A percentile compares a stretch with the other conserved stretches of the same genome.
Conservation (phyloP, 495 filamentous ascomycete genomes). For the Halenospora varia region DNA sequence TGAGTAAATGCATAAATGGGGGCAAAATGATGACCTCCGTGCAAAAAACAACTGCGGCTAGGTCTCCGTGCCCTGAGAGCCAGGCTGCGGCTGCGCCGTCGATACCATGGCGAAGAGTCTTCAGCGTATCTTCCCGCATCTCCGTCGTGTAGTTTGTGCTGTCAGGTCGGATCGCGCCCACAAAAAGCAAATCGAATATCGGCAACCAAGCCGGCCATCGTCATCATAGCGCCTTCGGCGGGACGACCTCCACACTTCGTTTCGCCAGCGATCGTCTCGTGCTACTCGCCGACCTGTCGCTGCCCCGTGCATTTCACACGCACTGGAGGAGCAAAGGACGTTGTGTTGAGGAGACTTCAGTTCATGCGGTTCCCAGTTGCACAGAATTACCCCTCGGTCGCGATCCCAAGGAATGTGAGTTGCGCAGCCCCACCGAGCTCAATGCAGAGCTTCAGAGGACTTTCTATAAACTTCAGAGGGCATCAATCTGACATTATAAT, state of each 20-base stretch:
- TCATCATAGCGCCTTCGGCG: background rate
- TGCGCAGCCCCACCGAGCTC: background rate
- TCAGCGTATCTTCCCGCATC: background rate
- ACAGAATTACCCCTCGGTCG: conserved; percentile 11
- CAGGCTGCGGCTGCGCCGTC: background rate
- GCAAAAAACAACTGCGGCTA: background rate
- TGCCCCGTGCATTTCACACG: background rate
- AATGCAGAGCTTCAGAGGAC: background rate
- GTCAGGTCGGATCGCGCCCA: background rate
- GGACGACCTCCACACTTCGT: background rate
- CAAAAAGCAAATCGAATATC: background rate
- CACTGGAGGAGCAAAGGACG: background rate
- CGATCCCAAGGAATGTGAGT: conserved; percentile 7
- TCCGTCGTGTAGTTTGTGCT: background rate
- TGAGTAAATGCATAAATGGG: background rate
- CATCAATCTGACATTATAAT: conserved; percentile 6
- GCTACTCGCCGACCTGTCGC: background rate
- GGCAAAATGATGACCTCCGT: background rate
- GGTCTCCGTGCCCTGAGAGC: background rate
- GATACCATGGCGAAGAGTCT: background rate
- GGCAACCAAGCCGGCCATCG: background rate
- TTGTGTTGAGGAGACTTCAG: background rate
- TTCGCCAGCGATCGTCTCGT: background rate
- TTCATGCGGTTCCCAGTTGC: background rate
- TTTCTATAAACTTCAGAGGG: conserved; percentile 4